Evolutionary conservation across 768 basidiomycete genomes (phyloP).

Genomic region (Suillus ampliporus): DNA sequence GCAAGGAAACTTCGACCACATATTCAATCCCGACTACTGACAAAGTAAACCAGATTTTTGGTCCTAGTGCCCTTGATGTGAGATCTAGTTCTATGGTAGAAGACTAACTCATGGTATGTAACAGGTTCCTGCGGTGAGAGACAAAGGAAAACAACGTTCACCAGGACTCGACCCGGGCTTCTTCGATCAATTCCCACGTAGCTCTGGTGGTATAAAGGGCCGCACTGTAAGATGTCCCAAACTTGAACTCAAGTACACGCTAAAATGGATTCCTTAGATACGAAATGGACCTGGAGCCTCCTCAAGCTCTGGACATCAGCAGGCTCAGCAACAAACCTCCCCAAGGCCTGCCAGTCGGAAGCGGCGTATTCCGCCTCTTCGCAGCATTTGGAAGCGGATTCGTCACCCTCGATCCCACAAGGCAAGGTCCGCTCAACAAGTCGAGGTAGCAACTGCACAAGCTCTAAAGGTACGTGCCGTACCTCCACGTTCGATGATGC

Average conservation of each 20-base stretch:
- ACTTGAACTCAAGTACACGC: not conserved
- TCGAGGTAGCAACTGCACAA: not conserved
- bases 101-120: not conserved
- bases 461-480: not conserved
- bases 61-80: not conserved
- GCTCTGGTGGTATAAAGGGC: too few relatives aligned
- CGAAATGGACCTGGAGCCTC: not conserved
- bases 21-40: not conserved
- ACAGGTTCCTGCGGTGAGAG: not conserved
- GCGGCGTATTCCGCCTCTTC: not conserved
- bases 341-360: not conserved
- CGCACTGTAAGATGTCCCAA: not conserved
- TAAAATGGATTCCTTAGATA: not conserved
- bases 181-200: not conserved
- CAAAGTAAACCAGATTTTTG: not conserved
- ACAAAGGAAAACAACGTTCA: slow-evolving; percentile 1
- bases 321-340: too few relatives aligned
- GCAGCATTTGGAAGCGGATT: not conserved
- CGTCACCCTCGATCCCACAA: not conserved
- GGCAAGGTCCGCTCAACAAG: not conserved
- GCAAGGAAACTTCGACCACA: not conserved
- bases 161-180: not conserved
- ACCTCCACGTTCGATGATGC: too few relatives aligned
- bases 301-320: not conserved
- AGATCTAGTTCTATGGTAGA: not conserved